These are phyloP conservation scores for Jimgerdemannia flammicorona DNA, from an alignment of 192 early-diverging fungal genomes.

Conservation along the genomic window DNA sequence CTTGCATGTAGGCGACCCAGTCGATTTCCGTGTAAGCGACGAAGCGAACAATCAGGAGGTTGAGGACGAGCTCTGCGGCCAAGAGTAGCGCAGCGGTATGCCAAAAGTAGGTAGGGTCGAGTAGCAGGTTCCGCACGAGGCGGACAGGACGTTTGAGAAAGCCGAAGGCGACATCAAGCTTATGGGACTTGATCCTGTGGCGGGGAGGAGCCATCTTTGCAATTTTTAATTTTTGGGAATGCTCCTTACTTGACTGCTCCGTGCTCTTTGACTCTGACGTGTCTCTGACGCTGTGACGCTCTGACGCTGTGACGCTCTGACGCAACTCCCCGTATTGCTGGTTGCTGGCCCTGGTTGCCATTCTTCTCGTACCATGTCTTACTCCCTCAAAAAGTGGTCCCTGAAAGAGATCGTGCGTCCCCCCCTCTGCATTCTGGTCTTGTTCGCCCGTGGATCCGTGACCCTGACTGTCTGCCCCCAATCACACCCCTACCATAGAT, in stretches of 20 bases:
- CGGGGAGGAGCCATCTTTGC: too few species aligned
- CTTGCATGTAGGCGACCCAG: constrained; percentile 95
- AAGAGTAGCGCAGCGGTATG: constrained; percentile 39
- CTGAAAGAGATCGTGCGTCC: constrained; percentile 27
- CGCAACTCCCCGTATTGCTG: too few species aligned
- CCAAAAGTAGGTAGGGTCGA: constrained; percentile 48
- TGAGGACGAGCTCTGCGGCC: constrained; percentile 45
- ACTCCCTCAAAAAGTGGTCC: constrained; percentile 14
- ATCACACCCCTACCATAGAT: constrained; percentile 4
- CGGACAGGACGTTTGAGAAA: neutral
- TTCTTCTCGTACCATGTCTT: too few species aligned
- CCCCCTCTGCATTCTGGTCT: neutral
- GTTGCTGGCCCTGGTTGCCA: too few species aligned
- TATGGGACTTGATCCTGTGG: too few species aligned
- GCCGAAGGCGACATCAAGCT: too few species aligned
- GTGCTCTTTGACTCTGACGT: too few species aligned
- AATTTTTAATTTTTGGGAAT: too few species aligned
- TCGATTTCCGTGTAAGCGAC: constrained; percentile 92
- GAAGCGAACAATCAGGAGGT: constrained; percentile 52
- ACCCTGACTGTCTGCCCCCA: neutral
- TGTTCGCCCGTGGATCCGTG: too few species aligned
- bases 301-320: too few species aligned
- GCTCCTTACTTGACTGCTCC: too few species aligned
- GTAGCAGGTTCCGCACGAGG: constrained; percentile 17
- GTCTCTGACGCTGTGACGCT: too few species aligned